These are phyloP conservation scores for Capsicum pubescens DNA, from an alignment of 257 asterid genomes.

Conservation along the genomic window DNA sequence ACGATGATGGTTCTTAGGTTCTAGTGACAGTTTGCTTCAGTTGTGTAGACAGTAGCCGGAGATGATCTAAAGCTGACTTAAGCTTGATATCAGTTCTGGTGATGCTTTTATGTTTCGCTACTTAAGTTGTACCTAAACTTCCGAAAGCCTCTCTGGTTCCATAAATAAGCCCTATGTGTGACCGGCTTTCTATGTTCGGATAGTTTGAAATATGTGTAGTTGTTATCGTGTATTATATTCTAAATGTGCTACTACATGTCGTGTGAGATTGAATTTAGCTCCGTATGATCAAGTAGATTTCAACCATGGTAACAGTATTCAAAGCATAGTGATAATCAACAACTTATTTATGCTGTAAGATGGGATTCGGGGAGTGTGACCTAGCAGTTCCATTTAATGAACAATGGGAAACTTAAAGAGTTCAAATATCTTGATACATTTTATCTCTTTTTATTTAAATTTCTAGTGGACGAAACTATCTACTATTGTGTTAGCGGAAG, in stretches of 20 bases:
- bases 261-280: background rate
- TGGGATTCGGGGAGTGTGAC: too few species aligned
- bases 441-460: too few species aligned
- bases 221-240: background rate
- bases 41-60: constrained; percentile 18
- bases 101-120: background rate
- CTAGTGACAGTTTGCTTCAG: background rate
- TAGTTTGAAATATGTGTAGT: background rate
- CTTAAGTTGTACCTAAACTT: constrained; percentile 5
- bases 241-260: background rate
- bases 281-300: background rate
- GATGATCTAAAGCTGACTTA: background rate
- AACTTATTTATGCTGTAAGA: background rate
- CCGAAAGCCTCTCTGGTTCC: background rate
- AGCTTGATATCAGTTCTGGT: background rate
- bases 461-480: too few species aligned
- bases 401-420: too few species aligned
- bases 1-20: constrained; percentile 51
- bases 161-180: background rate
- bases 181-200: background rate
- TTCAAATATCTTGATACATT: too few species aligned
- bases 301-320: background rate
- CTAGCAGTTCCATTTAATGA: too few species aligned
- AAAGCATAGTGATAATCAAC: background rate
- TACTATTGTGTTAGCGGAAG: too few species aligned